Conservation (phyloP, 2,329 filamentous ascomycete genomes). For the Ceratocystis diversiconidia region DNA sequence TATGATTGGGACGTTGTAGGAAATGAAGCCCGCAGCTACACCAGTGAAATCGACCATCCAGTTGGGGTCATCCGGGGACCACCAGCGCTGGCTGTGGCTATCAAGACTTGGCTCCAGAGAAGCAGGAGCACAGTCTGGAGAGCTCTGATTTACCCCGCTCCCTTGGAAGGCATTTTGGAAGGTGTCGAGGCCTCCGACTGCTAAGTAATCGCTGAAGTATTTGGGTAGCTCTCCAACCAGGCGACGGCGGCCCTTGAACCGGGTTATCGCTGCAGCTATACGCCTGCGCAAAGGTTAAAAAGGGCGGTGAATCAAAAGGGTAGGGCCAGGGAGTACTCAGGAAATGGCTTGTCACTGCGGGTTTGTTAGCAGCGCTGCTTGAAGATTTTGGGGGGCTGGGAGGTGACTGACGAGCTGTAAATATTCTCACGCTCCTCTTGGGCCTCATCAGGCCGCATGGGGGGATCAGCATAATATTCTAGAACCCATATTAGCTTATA, state of each 20-base stretch:
- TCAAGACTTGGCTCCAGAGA: slow-evolving; percentile 36
- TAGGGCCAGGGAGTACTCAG: slow-evolving; percentile 32
- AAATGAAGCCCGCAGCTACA: slow-evolving; percentile 68
- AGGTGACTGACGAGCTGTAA: slow-evolving; percentile 45
- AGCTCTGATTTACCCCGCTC: slow-evolving; percentile 26
- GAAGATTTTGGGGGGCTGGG: not conserved
- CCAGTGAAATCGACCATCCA: slow-evolving; percentile 72
- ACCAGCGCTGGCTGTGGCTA: slow-evolving; percentile 39
- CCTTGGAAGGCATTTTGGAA: slow-evolving; percentile 44
- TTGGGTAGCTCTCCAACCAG: slow-evolving; percentile 47
- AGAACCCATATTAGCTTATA: not conserved
- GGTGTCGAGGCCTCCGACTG: slow-evolving; percentile 65
- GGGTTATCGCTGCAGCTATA: slow-evolving; percentile 8
- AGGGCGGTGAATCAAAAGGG: too few species aligned
- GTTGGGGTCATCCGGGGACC: slow-evolving; percentile 29
- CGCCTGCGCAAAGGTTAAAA: slow-evolving; percentile 8
- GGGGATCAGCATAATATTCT: slow-evolving; percentile 68
- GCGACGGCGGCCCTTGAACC: slow-evolving; percentile 45
- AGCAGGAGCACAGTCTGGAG: slow-evolving; percentile 30
- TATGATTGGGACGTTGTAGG: slow-evolving; percentile 28
- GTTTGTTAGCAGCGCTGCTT: slow-evolving; percentile 20
- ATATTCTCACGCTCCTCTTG: slow-evolving; percentile 47
- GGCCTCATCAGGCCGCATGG: slow-evolving; percentile 56
- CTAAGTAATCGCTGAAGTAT: slow-evolving; percentile 67
- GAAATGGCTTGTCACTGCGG: slow-evolving; percentile 37